Evolutionary conservation across 345 rosid species (phyloP).

Genomic region (Rhodamnia argentea): DNA sequence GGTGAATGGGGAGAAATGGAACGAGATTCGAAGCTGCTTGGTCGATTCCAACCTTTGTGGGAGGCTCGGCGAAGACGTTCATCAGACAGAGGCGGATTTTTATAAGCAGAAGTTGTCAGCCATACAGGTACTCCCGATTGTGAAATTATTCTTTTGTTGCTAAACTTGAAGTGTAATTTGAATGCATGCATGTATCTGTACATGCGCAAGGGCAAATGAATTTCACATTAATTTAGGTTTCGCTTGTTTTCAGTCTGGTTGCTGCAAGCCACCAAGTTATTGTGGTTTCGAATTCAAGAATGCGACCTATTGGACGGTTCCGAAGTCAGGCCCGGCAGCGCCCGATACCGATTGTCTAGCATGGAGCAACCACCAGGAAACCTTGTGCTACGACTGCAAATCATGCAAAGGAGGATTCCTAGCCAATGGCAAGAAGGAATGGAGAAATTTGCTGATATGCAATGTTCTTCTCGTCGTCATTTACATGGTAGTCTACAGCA

Average conservation of each 20-base stretch:
- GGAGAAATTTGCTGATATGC: constrained; percentile 22
- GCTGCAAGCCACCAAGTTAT: constrained; percentile 54
- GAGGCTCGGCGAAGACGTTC: neutral
- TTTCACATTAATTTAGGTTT: neutral
- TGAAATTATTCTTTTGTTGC: neutral
- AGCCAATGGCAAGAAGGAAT: constrained; percentile 20
- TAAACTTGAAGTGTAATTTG: neutral
- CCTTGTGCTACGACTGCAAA: constrained; percentile 40
- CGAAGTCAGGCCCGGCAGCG: neutral
- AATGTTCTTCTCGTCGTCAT: constrained; percentile 1
- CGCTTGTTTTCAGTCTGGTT: constrained; percentile 28
- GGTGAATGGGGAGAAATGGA: constrained; percentile 13
- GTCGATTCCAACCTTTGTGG: constrained; percentile 13
- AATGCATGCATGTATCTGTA: neutral
- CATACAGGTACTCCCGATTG: constrained; percentile 1
- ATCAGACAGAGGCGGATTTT: constrained; percentile 1
- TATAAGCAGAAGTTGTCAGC: constrained; percentile 9
- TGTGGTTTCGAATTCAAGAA: constrained; percentile 41
- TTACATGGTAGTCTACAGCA: constrained; percentile 1
- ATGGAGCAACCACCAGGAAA: constrained; percentile 37
- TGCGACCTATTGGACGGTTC: constrained; percentile 26
- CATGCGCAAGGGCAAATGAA: neutral
- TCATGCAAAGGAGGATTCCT: constrained; percentile 50
- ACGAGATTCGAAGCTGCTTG: constrained; percentile 17
- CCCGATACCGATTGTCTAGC: constrained; percentile 22